A percentile compares a stretch with the other conserved stretches of the same genome.
Evolutionary conservation across 768 basidiomycete species (phyloP).

Genomic region (Lyophyllum atratum): DNA sequence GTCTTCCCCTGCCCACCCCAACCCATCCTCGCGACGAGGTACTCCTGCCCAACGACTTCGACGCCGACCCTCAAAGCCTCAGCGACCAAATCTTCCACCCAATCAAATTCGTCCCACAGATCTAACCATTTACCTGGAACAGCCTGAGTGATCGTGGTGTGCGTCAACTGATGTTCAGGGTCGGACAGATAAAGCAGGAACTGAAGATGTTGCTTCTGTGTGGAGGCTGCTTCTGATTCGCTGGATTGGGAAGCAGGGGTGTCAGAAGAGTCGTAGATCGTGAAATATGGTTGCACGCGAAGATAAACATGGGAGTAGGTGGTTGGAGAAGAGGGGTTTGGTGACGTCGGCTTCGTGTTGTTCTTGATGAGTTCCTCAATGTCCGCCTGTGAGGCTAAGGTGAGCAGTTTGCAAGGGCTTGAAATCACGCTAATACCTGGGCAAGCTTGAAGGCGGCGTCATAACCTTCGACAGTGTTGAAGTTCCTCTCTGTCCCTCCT

Average conservation of each 20-base stretch:
- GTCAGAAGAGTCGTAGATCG: conserved; percentile 41
- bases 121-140: conserved; percentile 86
- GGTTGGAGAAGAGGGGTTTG: conserved; percentile 50
- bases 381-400: conserved; percentile 56
- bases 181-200: conserved; percentile 77
- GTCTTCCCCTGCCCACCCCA: conserved; percentile 47
- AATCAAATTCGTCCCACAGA: conserved; percentile 88
- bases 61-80: conserved; percentile 83
- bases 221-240: conserved; percentile 36
- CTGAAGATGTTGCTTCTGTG: conserved; percentile 53
- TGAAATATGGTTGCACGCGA: conserved; percentile 87
- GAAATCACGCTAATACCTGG: conserved; percentile 50
- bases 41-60: conserved; percentile 92
- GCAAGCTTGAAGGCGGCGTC: conserved; percentile 83
- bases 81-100: conserved; percentile 95
- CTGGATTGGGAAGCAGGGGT: conserved; percentile 32
- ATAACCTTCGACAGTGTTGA: conserved; percentile 84
- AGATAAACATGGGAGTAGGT: conserved; percentile 91
- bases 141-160: conserved; percentile 80
- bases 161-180: conserved; percentile 75
- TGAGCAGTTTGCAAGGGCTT: conserved; percentile 1
- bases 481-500: conserved; percentile 54
- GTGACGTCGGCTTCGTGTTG: conserved; percentile 42
- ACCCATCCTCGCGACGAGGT: conserved; percentile 83
- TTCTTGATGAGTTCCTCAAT: conserved; percentile 74